Base-by-base conservation (phyloP, 441 rosid genomes). In the Erysimum cheiri region DNA sequence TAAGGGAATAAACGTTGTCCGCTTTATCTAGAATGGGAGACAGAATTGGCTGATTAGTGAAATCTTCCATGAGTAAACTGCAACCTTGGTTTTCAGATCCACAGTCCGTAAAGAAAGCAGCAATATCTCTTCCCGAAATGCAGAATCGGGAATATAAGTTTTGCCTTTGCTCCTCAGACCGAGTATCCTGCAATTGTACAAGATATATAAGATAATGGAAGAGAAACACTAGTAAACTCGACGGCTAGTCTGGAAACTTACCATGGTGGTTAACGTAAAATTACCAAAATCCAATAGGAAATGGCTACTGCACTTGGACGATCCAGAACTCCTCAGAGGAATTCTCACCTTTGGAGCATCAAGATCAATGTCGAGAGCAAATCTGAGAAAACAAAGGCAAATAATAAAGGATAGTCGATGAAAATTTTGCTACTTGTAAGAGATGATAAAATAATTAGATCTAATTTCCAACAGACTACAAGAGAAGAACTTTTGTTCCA, bases 331-430 rank as follows among this genome's bases (percentile, higher is more conserved):
- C 81, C 85, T 87, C 78, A 96, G 77, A 79, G 99, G 99, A 79
- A 91, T 86, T 79, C 87, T 88, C 75, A 96, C 94, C 85, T 89
- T 96, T 44, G 99, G 99, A 77, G 98, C 99, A 89, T 91, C 99
- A 72, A 96, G 85, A 82, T 96, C 98, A 74, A 96, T 91, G 80
- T 96, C 98, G 65, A 96, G 96, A 77, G 99, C 94, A 81, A 96
- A 96, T 77, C 99, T 96, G 87, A 61, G 65, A 75, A 58, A 72
- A 62, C 69, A 77, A 74, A 69, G 65, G 66, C 40, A 73, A 41
- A 76, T 46, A 33, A 59, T 37, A 9, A 62, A 63, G 47, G 54
- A 52, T 22, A 69, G 35, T 41, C 12, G 4, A 66, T 15, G 64
- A 47, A 60, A 29, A 43, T 3, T 53, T 36, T 67, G 64, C 59